phyloP scores from a whole-genome alignment of 2,329 filamentous ascomycete species.

The Penicillium sumatraense region DNA sequence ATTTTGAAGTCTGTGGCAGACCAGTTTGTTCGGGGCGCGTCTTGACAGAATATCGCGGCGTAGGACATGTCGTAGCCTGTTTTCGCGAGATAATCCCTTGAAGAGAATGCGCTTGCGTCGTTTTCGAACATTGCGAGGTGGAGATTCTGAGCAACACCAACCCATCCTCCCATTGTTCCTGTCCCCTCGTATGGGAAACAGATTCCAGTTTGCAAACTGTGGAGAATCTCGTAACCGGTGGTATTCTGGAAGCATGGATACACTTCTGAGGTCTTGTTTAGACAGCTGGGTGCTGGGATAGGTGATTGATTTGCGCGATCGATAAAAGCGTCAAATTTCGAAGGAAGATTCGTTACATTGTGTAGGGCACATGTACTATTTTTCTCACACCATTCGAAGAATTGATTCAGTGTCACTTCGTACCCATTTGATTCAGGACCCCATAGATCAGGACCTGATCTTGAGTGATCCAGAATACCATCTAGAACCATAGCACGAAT shows the following conservation, averaged over 20 bases:
- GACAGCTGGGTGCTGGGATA: neutral
- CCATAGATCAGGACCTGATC: neutral
- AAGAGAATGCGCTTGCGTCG: neutral
- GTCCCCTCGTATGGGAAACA: neutral
- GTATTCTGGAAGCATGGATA: neutral
- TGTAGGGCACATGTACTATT: neutral
- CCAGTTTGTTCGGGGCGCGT: neutral
- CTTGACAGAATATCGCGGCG: neutral
- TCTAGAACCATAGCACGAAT: conserved; percentile 51
- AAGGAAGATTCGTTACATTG: neutral
- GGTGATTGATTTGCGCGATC: neutral
- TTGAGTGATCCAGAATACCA: conserved; percentile 47
- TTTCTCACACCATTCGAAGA: neutral
- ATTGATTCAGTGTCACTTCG: neutral
- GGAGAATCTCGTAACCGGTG: neutral
- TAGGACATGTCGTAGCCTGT: neutral
- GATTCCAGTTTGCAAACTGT: neutral
- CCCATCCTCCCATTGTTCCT: neutral
- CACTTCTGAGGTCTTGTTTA: neutral
- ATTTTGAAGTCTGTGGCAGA: neutral
- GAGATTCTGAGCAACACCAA: neutral
- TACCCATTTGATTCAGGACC: neutral
- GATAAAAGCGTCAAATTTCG: conserved; percentile 1
- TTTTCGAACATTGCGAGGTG: neutral
- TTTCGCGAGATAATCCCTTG: neutral